These are phyloP conservation scores for Skeletonema tropicum DNA, from an alignment of 108 stramenopile genomes.

Conservation along the genomic window DNA sequence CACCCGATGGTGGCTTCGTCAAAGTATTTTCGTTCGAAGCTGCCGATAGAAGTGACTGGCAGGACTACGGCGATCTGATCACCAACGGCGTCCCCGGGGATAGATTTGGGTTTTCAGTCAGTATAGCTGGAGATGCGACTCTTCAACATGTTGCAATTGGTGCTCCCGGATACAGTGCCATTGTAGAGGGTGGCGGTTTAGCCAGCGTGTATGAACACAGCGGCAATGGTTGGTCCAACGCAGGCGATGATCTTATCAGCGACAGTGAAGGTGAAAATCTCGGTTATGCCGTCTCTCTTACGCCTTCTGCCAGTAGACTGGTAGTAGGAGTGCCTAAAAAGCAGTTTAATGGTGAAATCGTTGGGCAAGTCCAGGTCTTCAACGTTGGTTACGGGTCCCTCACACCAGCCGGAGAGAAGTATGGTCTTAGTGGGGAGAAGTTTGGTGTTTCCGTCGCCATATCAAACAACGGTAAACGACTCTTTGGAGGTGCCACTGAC, in stretches of 20 bases:
- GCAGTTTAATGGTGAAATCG: conserved; percentile 18
- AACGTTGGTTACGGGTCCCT: conserved; percentile 9
- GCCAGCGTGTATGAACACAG: conserved; percentile 35
- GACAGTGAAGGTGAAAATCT: conserved; percentile 34
- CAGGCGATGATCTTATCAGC: conserved; percentile 41
- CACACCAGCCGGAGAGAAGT: conserved; percentile 22
- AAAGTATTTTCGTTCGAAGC: conserved; percentile 40
- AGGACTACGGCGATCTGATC: conserved; percentile 23
- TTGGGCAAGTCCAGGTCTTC: conserved; percentile 32
- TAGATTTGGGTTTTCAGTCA: conserved; percentile 50
- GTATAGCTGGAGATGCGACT: conserved; percentile 27
- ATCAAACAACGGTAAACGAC: conserved; percentile 30
- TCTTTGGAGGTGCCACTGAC: conserved; percentile 35
- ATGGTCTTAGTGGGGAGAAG: conserved; percentile 32
- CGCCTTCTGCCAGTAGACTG: conserved; percentile 27
- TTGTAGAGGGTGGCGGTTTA: conserved; percentile 43
- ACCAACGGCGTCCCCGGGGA: conserved; percentile 36
- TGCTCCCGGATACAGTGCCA: conserved; percentile 35
- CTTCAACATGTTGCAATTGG: conserved; percentile 41
- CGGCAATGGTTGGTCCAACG: conserved; percentile 26
- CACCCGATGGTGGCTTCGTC: conserved; percentile 61
- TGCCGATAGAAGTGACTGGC: conserved; percentile 20
- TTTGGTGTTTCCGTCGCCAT: conserved; percentile 46
- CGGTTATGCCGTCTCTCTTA: conserved; percentile 44
- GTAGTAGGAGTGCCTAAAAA: conserved; percentile 42